Evolutionary conservation across 129 eudicot genomes (phyloP), one percentile per base, ranked within the genome.

Genomic region (Flaveria linearis): DNA sequence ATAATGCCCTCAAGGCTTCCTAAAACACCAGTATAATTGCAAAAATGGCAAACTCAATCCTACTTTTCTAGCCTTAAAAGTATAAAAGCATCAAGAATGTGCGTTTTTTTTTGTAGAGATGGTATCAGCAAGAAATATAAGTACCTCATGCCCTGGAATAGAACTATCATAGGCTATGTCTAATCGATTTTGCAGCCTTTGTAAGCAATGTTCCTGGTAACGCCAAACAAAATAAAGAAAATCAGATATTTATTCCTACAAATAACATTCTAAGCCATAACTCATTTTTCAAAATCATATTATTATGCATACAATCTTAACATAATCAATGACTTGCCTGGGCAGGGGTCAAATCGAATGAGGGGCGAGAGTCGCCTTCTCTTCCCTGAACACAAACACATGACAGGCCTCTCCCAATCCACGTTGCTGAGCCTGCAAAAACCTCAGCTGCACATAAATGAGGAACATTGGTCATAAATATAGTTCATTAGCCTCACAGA

Each of bases 311-410:
- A 17, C n/a, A 9, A 30, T 13, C 52, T 26, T n/a, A 69, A 57
- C n/a, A 11, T 25, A 36, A 45, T 68, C 42, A 20, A 47, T 13
- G 42, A 18, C 4, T 30, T 82, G 89, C 98, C 98, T 90, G 96
- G 15, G 85, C 78, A 85, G 97, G 90, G 33, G 97, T 91, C 82
- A 94, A 76, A 78, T 94, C 98, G 84, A 91, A 91, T 7, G 98
- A 94, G 12, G 93, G 96, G 42, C 96, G 98, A 60, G 91, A 81
- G 55, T 94, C 97, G 50, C 90, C 85, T 53, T 94, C 98, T 80
- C 93, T 86, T 77, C 97, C 82, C 55, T 94, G 98, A 85, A 85
- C 98, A 81, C 98, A 94, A 77, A 94, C 98, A 82, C 98, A 94
- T 1, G 98, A 94, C 28, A 94, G 90, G 20, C 98, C 98, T 84